Evolutionary conservation across 2,329 filamentous ascomycete species (phyloP), one percentile per base, ranked within the genome.

Genomic region (Orbilia brochopaga): DNA sequence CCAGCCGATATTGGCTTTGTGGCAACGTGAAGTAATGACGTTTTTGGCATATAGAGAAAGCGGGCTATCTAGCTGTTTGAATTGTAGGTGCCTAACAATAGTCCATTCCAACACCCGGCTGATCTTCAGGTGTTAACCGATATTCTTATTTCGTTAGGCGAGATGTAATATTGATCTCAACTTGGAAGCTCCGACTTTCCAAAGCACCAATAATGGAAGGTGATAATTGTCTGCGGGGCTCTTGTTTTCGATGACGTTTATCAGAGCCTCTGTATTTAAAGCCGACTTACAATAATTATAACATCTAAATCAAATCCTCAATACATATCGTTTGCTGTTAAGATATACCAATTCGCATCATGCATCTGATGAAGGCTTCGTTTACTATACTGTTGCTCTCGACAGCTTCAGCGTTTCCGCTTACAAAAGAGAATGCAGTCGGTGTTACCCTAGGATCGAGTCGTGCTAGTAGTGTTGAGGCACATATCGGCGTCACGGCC

Each of bases 121-220:
- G n/a, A n/a, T n/a, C n/a, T n/a, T n/a, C n/a, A n/a, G n/a, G n/a
- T n/a, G n/a, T n/a, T n/a, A n/a, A n/a, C n/a, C n/a, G n/a, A n/a
- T n/a, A n/a, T n/a, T n/a, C n/a, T n/a, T n/a, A n/a, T n/a, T n/a
- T n/a, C n/a, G n/a, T n/a, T n/a, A n/a, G n/a, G n/a, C n/a, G n/a
- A n/a, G n/a, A n/a, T n/a, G n/a, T n/a, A n/a, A n/a, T n/a, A n/a
- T n/a, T n/a, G n/a, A n/a, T n/a, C n/a, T n/a, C n/a, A n/a, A n/a
- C n/a, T n/a, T n/a, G n/a, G n/a, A n/a, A n/a, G n/a, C n/a, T n/a
- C n/a, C n/a, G n/a, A n/a, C n/a, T n/a, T 32, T 24, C 40, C 8
- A 42, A 40, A 24, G 21, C 50, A n/a, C 55, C 55, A 59, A 59
- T 59, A 48, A 59, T 27, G 35, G 55, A 59, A 59, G 46, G 40